Evolutionary conservation across 1,139 yeast species (phyloP).

Genomic region (Geotrichum candidum): DNA sequence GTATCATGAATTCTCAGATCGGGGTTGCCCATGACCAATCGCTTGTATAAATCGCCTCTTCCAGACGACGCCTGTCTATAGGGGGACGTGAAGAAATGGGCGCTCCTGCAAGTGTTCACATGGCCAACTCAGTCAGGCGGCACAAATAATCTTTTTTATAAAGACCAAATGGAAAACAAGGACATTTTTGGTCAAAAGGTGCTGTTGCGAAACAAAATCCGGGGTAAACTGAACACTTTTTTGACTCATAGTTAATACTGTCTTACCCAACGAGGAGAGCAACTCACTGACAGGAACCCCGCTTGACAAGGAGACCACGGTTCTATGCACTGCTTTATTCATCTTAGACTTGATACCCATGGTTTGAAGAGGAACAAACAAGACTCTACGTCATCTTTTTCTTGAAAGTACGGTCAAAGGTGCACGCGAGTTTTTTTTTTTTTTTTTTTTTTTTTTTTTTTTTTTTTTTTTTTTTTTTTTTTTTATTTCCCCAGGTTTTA

Average conservation of each 20-base stretch:
- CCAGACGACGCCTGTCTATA: neutral
- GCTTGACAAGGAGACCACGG: no score
- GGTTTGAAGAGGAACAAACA: no score
- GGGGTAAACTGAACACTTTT: neutral
- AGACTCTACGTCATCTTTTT: no score
- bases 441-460: neutral
- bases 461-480: neutral
- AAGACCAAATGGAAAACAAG: no score
- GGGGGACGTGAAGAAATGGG: neutral
- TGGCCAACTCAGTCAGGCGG: neutral
- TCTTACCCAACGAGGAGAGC: neutral
- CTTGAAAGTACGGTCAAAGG: neutral
- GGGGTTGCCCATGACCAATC: no score
- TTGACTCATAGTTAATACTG: neutral
- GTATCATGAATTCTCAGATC: no score
- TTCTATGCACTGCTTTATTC: no score
- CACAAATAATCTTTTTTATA: neutral
- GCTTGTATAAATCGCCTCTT: neutral
- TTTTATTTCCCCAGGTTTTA: neutral
- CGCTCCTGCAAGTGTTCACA: neutral
- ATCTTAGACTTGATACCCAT: no score
- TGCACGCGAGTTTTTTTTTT: neutral
- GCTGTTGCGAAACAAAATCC: neutral
- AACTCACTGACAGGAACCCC: no score
- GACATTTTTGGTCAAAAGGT: neutral